Conservation (phyloP, 495 filamentous ascomycete genomes). For the Aspergillus hancockii region DNA sequence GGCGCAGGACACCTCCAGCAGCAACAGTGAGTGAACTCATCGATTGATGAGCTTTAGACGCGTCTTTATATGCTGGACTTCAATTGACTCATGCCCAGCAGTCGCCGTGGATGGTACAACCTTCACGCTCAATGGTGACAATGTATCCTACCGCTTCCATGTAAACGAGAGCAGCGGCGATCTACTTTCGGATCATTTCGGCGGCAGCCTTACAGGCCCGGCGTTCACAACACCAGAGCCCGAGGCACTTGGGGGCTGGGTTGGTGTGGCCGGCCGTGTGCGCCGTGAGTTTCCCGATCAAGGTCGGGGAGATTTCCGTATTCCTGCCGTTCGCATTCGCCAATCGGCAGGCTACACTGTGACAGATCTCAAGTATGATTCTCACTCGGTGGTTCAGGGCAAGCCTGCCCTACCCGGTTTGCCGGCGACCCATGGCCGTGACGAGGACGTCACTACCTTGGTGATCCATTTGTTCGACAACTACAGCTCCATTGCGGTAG, state of each 20-base stretch:
- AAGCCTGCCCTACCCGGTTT: slow-evolving; percentile 50
- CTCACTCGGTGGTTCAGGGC: slow-evolving; percentile 41
- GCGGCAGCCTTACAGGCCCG: slow-evolving; percentile 31
- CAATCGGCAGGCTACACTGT: slow-evolving; percentile 53
- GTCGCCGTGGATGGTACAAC: slow-evolving; percentile 46
- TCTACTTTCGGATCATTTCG: slow-evolving; percentile 54
- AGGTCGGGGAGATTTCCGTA: slow-evolving; percentile 54
- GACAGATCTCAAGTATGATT: slow-evolving; percentile 48
- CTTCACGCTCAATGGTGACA: slow-evolving; percentile 50
- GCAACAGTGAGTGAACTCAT: neutral
- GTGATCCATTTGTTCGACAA: slow-evolving; percentile 52
- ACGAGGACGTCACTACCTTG: slow-evolving; percentile 51
- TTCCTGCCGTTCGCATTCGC: slow-evolving; percentile 53
- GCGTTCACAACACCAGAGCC: slow-evolving; percentile 43
- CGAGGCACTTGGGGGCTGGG: slow-evolving; percentile 45
- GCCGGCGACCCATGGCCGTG: slow-evolving; percentile 50
- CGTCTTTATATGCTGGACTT: neutral
- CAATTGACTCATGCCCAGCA: slow-evolving; percentile 13
- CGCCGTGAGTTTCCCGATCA: slow-evolving; percentile 58
- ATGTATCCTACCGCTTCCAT: slow-evolving; percentile 56
- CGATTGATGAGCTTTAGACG: neutral
- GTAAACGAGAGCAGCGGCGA: slow-evolving; percentile 51
- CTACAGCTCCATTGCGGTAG: slow-evolving; percentile 48
- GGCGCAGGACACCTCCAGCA: neutral
- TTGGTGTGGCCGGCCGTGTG: slow-evolving; percentile 40